Base-by-base conservation (phyloP, 352 stramenopile species). In the Phytophthora ramorum region DNA sequence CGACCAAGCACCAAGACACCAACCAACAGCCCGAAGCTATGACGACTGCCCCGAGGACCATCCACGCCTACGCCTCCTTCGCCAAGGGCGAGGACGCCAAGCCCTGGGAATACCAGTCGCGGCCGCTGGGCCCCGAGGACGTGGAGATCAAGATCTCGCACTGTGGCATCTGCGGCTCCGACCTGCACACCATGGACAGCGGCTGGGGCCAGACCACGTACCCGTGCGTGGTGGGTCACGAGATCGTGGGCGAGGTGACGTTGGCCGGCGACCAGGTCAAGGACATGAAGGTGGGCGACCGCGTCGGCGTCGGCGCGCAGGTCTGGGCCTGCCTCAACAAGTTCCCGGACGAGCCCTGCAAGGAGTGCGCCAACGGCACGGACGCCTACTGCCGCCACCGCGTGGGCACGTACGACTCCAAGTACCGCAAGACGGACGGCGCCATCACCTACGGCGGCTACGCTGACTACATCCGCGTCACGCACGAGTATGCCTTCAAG, bases 241-340 rank as follows among this genome's bases (percentile, higher is more conserved):
- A 89, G 69, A 89, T 89, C 62, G 69, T 89, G 14, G 78, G 77
- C 7, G 66, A 77, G 16, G 67, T 87, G 30, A 80, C 75, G 10
- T 26, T 63, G 10, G 74, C 58, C 0, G 80, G 77, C 4, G 24
- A 57, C 1, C 47, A 87, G 2, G 89, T 97, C 1, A 77, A 64
- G 32, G 73, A 78, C 22, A 77, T 95, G 54, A 78, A 85, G 38
- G 78, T 94, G 7, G 90, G 91, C 19, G 83, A 96, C 69, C 60
- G 71, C 17, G 87, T 92, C 0, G 89, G 90, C 34, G 87, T 97
- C 20, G 90, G 90, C 22, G 90, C 82, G 17, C 82, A 94, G 52
- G 85, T 90, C 17, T 88, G 79, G 61, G 76, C 74, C 12, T 96
- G 89, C 62, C 52, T 75, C 19, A 76, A 85, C 47, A 81, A 91